Base-by-base conservation (phyloP, 306 rosid species). In the Calophaca sinica region DNA sequence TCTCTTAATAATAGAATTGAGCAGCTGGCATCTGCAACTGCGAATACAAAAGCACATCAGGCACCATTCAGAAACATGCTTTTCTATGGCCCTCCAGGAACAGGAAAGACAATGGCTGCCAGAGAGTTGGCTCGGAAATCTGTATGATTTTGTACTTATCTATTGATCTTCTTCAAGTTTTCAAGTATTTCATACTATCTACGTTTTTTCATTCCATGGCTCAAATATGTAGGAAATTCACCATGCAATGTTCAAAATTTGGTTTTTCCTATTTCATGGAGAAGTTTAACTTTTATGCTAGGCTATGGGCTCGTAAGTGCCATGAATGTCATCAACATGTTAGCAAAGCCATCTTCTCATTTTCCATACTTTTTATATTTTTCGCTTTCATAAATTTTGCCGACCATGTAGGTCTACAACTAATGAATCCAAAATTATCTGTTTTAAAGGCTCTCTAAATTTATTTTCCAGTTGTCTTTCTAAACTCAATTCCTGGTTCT, bases 71-170 rank as follows among this genome's bases (percentile, higher is more conserved):
- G 99, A 61, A 96, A 96, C 80, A 92, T 96, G 92, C 92, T 96
- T 74, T 96, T 96, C 76, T 96, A 96, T 83, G 98, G 99, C 14
- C 97, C 99, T 86, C 98, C 98, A 13, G 99, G 99, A 83, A 96
- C 99, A 49, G 99, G 99, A 73, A 96, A 96, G 72, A 96, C 99
- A 62, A 90, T 96, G 99, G 99, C 97, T 53, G 99, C 99, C 29
- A 87, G 99, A 80, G 98, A 92, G 86, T 72, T 96, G 77, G 99
- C 99, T 83, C 90, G 71, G 2, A 96, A 88, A 90, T 96, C 98
- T 80, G 99, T 96, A 92, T 31, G 96, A 58, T 33, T 64, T 78
- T 78, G 12, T 15, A 62, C 72, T 32, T 12, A 36, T 66, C 33
- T 63, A 13, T 70, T 12, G 35, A 74, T 65, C 28, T 9, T 76